phyloP scores from a whole-genome alignment of 768 basidiomycete genomes.

The Xerocomellus amylosporus region DNA sequence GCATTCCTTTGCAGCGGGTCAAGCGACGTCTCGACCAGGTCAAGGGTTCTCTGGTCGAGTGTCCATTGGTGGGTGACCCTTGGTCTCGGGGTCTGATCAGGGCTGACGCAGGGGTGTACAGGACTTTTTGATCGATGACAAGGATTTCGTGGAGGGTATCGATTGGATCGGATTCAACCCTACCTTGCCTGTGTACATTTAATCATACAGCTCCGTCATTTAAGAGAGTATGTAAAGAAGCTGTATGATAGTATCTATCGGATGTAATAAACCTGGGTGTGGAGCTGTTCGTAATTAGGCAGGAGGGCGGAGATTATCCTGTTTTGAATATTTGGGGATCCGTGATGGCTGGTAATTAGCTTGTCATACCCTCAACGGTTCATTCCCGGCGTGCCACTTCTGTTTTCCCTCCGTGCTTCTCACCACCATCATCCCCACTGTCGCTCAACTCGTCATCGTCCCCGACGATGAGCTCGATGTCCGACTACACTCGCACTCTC shows the following conservation, averaged over 20 bases:
- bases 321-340: slow-evolving; percentile 4
- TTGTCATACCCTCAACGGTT: slow-evolving; percentile 1
- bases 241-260: neutral
- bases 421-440: slow-evolving; percentile 8
- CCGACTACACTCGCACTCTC: slow-evolving; percentile 18
- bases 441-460: slow-evolving; percentile 12
- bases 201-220: no score
- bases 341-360: slow-evolving; percentile 1
- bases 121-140: slow-evolving; percentile 86
- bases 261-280: neutral
- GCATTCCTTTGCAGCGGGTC: slow-evolving; percentile 60
- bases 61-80: slow-evolving; percentile 55
- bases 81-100: neutral
- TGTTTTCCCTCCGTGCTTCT: neutral
- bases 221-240: slow-evolving; percentile 28
- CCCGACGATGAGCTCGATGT: slow-evolving; percentile 36
- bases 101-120: slow-evolving; percentile 28
- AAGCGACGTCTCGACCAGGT: slow-evolving; percentile 74
- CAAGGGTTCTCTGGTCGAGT: slow-evolving; percentile 71
- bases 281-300: neutral
- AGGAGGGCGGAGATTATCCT: slow-evolving; percentile 22
- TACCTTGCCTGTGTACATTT: slow-evolving; percentile 75
- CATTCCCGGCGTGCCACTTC: neutral
- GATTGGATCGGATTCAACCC: slow-evolving; percentile 78
- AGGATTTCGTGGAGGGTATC: slow-evolving; percentile 62